A percentile compares a stretch with the other conserved stretches of the same genome.
phyloP scores from a whole-genome alignment of 768 basidiomycete species.

The Neoboletus magnificus region DNA sequence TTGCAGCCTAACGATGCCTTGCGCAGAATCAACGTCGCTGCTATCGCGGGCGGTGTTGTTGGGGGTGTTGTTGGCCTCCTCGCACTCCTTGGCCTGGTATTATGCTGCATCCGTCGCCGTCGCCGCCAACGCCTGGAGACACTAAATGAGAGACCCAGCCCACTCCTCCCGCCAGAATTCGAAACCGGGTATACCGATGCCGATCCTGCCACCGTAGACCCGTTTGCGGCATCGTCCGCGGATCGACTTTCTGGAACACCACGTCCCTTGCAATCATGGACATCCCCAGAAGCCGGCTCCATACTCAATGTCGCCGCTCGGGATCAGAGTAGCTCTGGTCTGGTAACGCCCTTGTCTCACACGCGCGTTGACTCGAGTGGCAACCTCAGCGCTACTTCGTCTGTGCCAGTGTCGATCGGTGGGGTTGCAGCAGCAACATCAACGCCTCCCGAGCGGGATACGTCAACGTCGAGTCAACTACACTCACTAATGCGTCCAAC shows the following conservation, averaged over 20 bases:
- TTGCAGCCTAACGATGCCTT: not conserved
- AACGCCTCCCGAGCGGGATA: not conserved
- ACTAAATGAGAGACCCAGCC: constrained; percentile 6
- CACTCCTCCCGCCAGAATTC: constrained; percentile 3
- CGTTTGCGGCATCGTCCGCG: not conserved
- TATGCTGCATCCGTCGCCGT: constrained; percentile 13
- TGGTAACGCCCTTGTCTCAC: not conserved
- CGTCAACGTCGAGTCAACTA: not conserved
- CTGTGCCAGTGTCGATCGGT: not conserved
- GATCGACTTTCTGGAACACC: not conserved
- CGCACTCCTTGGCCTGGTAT: constrained; percentile 10
- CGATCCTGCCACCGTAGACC: not conserved
- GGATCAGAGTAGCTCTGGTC: not conserved
- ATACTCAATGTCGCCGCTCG: not conserved
- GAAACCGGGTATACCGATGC: constrained; percentile 1
- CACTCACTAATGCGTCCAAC: not conserved
- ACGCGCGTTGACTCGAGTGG: not conserved
- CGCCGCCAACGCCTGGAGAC: not conserved
- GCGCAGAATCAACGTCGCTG: constrained; percentile 13
- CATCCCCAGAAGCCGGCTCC: constrained; percentile 1
- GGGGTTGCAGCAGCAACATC: not conserved
- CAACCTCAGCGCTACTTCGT: not conserved
- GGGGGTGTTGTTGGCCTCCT: constrained; percentile 20
- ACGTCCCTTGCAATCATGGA: constrained; percentile 9
- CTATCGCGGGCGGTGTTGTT: constrained; percentile 14